These are phyloP conservation scores for Symmetrospora coprosmae DNA, from an alignment of 768 basidiomycete species.

Conservation along the genomic window DNA sequence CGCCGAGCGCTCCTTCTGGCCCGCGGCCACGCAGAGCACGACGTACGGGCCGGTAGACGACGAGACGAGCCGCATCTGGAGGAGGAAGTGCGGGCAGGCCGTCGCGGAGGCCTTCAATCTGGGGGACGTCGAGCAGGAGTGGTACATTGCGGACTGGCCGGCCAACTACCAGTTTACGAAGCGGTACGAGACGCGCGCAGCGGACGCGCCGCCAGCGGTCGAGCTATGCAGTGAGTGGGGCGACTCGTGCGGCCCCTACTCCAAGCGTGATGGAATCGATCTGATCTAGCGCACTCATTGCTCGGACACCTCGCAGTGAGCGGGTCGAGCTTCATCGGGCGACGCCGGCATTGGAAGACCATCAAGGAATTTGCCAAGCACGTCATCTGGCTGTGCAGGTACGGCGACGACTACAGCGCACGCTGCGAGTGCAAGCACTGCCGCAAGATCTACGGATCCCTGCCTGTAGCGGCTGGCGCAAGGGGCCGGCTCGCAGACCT, in stretches of 20 bases:
- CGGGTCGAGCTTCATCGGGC: conserved; percentile 8
- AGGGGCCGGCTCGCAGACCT: background rate
- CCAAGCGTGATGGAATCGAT: background rate
- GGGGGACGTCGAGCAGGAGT: background rate
- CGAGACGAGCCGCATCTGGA: background rate
- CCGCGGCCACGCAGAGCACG: background rate
- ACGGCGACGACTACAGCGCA: background rate
- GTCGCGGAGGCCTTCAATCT: background rate
- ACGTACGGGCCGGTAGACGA: background rate
- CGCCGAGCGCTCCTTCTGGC: conserved; percentile 1
- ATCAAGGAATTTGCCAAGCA: conserved; percentile 14
- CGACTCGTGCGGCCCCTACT: background rate
- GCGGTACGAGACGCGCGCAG: conserved; percentile 15
- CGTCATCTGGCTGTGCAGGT: conserved; percentile 2
- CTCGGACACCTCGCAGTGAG: background rate
- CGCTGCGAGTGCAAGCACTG: conserved; percentile 13
- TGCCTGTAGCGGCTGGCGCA: background rate
- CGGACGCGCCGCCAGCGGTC: too few relatives aligned
- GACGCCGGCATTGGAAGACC: background rate
- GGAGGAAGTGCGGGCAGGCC: background rate
- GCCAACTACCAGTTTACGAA: too few relatives aligned
- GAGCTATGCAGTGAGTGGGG: background rate
- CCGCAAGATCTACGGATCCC: background rate
- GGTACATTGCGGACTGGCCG: conserved; percentile 17
- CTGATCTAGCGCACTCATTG: background rate